phyloP scores from a whole-genome alignment of 345 rosid species.

The Luvunga scandens region DNA sequence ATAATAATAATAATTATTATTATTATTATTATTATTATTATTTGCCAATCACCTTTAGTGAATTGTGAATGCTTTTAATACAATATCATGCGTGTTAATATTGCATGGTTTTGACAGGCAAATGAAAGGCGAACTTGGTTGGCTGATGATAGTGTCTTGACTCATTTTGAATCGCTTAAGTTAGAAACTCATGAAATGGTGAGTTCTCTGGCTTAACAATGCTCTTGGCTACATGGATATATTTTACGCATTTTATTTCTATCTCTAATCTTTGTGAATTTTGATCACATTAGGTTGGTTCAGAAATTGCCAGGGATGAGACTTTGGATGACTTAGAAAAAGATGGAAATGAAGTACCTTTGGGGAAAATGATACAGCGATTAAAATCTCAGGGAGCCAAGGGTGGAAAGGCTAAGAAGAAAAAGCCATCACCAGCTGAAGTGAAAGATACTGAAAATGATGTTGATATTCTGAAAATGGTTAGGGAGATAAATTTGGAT shows the following conservation, averaged over 20 bases:
- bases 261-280: slow-evolving; percentile 13
- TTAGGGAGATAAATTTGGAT: slow-evolving; percentile 87
- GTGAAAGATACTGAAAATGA: slow-evolving; percentile 52
- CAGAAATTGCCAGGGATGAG: slow-evolving; percentile 41
- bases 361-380: slow-evolving; percentile 67
- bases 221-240: slow-evolving; percentile 15
- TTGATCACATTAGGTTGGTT: slow-evolving; percentile 45
- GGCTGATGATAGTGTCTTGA: slow-evolving; percentile 66
- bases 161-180: slow-evolving; percentile 73
- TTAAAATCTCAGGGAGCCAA: slow-evolving; percentile 70
- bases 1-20: neutral
- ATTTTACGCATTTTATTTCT: slow-evolving; percentile 1
- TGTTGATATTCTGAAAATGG: slow-evolving; percentile 88
- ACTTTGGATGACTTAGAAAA: slow-evolving; percentile 51
- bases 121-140: slow-evolving; percentile 70
- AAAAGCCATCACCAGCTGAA: slow-evolving; percentile 40
- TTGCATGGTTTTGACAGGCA: slow-evolving; percentile 44
- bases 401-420: slow-evolving; percentile 51
- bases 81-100: slow-evolving; percentile 4
- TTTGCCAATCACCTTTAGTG: neutral
- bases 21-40: neutral
- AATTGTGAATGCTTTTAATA: neutral
- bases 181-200: slow-evolving; percentile 55
- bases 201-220: slow-evolving; percentile 25
- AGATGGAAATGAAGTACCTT: slow-evolving; percentile 79